Evolutionary conservation across 352 stramenopile species (phyloP).

Genomic region (Phytophthora aleatoria): DNA sequence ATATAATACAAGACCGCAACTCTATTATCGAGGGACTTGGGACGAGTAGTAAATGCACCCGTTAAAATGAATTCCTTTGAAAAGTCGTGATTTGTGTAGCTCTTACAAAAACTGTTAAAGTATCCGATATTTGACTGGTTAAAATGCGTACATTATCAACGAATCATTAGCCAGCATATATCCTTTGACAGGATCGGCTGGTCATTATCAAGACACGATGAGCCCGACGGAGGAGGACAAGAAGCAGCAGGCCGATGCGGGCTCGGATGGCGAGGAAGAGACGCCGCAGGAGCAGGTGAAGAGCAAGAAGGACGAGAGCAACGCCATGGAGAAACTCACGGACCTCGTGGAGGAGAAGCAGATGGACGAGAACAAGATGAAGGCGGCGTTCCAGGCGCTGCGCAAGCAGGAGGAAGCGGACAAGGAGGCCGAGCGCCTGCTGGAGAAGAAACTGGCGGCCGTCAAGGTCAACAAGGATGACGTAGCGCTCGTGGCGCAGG

Average conservation of each 20-base stretch:
- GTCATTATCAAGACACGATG: slow-evolving; percentile 28
- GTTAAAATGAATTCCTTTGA: too few relatives aligned
- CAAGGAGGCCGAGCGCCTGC: slow-evolving; percentile 77
- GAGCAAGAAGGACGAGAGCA: slow-evolving; percentile 85
- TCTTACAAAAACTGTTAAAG: neutral
- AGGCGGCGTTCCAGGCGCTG: slow-evolving; percentile 74
- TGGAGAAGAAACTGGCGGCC: slow-evolving; percentile 79
- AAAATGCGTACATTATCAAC: slow-evolving; percentile 22
- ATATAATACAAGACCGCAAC: too few relatives aligned
- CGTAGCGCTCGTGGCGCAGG: slow-evolving; percentile 71
- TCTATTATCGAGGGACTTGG: neutral
- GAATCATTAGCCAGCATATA: slow-evolving; percentile 22
- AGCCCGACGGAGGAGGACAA: slow-evolving; percentile 38
- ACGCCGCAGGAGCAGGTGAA: slow-evolving; percentile 57
- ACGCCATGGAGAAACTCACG: slow-evolving; percentile 84
- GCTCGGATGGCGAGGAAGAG: slow-evolving; percentile 68
- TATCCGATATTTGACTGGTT: slow-evolving; percentile 11
- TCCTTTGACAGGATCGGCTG: slow-evolving; percentile 5
- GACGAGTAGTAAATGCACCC: neutral
- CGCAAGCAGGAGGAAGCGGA: slow-evolving; percentile 84
- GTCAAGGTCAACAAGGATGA: slow-evolving; percentile 87
- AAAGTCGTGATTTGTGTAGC: too few relatives aligned
- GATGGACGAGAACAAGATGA: slow-evolving; percentile 91
- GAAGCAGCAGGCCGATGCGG: slow-evolving; percentile 37
- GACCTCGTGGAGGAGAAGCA: slow-evolving; percentile 87